Base-by-base conservation (phyloP, 768 basidiomycete species). In the Amanita fuliginea region DNA sequence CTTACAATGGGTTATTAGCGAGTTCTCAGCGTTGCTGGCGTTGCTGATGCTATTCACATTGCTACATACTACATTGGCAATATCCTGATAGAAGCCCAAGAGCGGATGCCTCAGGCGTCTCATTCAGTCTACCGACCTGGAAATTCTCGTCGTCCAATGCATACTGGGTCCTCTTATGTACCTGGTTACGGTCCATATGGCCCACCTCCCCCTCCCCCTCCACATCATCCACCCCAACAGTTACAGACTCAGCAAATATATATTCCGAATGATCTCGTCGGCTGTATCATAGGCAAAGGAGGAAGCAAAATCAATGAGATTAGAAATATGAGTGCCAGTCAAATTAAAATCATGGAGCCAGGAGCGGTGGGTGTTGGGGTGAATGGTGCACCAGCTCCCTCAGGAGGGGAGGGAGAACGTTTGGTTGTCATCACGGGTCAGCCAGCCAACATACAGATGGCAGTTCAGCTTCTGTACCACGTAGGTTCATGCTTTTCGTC, bases 241-340 rank as follows among this genome's bases (percentile, higher is more conserved):
- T 65, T 94, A 48, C 92, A 96, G 65, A 96, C 92, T 3, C 96
- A 99, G 61, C 92, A 97, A 64, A 96, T 99, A 54, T 99, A 86
- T 64, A 96, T 99, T 55, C 96, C 96, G 6, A 97, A 97, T 61
- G 91, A 96, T 59, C 76, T 98, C 22, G 96, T 99, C 19, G 95
- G 91, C 9, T 90, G 87, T 55, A 92, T 99, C 67, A 99, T 99
- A 57, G 96, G 96, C 37, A 98, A 98, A 65, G 95, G 90, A 16
- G 96, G 96, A 8, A 83, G 85, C 62, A 99, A 98, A 69, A 99
- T 99, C 72, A 98, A 98, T 60, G 96, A 99, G 68, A 96, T 99
- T 55, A 77, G 96, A 56, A 83, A 91, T 55, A 86, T 91, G 79
- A 94, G 90, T 55, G 86, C 86, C 22, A 95, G 93, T 64, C 85